A percentile compares a stretch with the other conserved stretches of the same genome.
phyloP scores from a whole-genome alignment of 164 flowering plant species.

The Euptelea pleiosperma region DNA sequence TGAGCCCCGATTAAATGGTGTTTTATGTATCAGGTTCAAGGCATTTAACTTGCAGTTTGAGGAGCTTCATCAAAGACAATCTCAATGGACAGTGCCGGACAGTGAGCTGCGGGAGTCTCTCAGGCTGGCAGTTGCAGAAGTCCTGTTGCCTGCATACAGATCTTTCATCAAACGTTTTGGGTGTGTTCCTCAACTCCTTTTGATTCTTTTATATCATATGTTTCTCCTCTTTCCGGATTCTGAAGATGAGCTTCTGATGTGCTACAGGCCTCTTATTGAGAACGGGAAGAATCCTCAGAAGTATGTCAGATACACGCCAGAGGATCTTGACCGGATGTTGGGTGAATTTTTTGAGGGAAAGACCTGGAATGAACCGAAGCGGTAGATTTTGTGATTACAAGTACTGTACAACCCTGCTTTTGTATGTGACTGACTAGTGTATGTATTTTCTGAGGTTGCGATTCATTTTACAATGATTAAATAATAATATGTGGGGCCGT shows the following conservation, averaged over 20 bases:
- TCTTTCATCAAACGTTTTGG: slow-evolving; percentile 87
- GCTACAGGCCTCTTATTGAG: slow-evolving; percentile 69
- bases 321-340: slow-evolving; percentile 86
- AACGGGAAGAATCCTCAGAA: slow-evolving; percentile 80
- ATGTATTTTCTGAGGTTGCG: slow-evolving; percentile 8
- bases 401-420: slow-evolving; percentile 9
- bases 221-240: background rate
- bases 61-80: slow-evolving; percentile 93
- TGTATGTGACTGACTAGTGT: background rate
- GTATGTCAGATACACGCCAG: slow-evolving; percentile 71
- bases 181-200: slow-evolving; percentile 24
- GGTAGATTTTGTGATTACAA: slow-evolving; percentile 32
- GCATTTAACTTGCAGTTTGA: slow-evolving; percentile 79
- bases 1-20: background rate
- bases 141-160: slow-evolving; percentile 89
- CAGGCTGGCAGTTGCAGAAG: slow-evolving; percentile 95
- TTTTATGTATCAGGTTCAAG: slow-evolving; percentile 50
- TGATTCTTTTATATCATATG: background rate
- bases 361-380: slow-evolving; percentile 63
- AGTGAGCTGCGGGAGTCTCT: slow-evolving; percentile 86
- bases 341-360: slow-evolving; percentile 92
- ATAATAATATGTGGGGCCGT: slow-evolving; percentile 2
- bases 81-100: slow-evolving; percentile 98
- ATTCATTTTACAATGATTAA: slow-evolving; percentile 8
- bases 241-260: slow-evolving; percentile 1